These are phyloP conservation scores for Thyridium curvatum DNA, from an alignment of 2,329 filamentous ascomycete species.

Conservation along the genomic window DNA sequence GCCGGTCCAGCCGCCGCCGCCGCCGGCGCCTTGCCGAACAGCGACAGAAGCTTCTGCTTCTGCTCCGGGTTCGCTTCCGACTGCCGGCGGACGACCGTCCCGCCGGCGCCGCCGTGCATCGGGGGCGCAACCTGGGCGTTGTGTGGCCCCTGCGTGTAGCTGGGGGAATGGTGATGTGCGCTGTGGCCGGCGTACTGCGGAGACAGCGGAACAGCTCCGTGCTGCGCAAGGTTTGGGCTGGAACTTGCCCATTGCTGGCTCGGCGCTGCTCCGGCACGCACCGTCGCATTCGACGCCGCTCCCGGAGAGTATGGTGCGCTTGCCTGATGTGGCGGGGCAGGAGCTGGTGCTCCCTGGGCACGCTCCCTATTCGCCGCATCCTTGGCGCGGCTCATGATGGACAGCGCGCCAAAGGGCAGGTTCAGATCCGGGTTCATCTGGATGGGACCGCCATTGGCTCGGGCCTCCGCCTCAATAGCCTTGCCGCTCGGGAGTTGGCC, in stretches of 20 bases:
- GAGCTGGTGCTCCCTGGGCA: slow-evolving; percentile 7
- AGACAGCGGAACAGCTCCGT: too few relatives aligned
- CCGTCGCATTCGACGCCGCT: background rate
- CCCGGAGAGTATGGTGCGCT: slow-evolving; percentile 1
- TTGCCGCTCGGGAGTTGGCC: slow-evolving; percentile 14
- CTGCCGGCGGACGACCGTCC: slow-evolving; percentile 18
- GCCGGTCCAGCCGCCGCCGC: slow-evolving; percentile 10
- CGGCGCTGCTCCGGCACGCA: too few relatives aligned
- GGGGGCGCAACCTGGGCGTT: slow-evolving; percentile 17
- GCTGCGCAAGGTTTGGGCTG: too few relatives aligned
- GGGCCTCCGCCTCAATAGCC: slow-evolving; percentile 16
- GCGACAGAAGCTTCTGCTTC: slow-evolving; percentile 46
- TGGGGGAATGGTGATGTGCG: too few relatives aligned
- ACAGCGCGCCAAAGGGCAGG: slow-evolving; percentile 30
- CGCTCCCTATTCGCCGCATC: slow-evolving; percentile 11
- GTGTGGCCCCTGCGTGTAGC: slow-evolving; percentile 13
- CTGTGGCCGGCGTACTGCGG: background rate
- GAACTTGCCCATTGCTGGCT: too few relatives aligned
- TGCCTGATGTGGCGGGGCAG: slow-evolving; percentile 7
- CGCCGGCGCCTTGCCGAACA: slow-evolving; percentile 49
- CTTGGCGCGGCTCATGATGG: slow-evolving; percentile 29
- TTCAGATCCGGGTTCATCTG: slow-evolving; percentile 28
- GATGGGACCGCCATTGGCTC: slow-evolving; percentile 20
- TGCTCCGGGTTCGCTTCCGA: slow-evolving; percentile 33
- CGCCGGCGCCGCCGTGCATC: slow-evolving; percentile 16